Percentiles rank a stretch among this genome's conserved stretches.
Evolutionary conservation across 352 stramenopile species (phyloP).

Genomic region (Phytopythium vexans): DNA sequence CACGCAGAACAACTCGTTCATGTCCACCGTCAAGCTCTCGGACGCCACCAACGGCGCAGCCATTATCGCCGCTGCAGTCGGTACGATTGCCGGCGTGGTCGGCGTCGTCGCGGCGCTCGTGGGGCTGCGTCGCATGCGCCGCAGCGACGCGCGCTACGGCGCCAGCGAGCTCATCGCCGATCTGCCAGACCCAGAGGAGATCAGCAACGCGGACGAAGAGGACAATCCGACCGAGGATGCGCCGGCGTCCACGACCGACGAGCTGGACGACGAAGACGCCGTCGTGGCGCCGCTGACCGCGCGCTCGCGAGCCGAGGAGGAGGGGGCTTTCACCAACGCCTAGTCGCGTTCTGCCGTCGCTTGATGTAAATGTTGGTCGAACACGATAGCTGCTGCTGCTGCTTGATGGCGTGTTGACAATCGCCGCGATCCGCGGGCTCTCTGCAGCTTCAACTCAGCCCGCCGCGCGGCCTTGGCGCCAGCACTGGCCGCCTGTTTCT

Average conservation of each 20-base stretch:
- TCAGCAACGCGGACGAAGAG: constrained; percentile 7
- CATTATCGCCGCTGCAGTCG: constrained; percentile 5
- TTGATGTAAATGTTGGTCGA: background rate
- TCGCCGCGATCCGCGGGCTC: too few relatives aligned
- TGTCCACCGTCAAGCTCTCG: too few relatives aligned
- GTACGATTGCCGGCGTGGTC: constrained; percentile 14
- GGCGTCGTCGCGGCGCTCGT: constrained; percentile 16
- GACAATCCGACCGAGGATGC: constrained; percentile 10
- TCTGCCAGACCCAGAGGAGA: constrained; percentile 17
- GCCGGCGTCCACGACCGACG: constrained; percentile 3
- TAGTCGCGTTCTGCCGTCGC: background rate
- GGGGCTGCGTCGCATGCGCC: constrained; percentile 18
- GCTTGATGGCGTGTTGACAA: too few relatives aligned
- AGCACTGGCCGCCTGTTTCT: too few relatives aligned
- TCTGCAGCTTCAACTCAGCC: too few relatives aligned
- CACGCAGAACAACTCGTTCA: background rate
- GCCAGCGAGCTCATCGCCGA: constrained; percentile 24
- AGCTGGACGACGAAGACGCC: background rate
- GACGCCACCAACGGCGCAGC: background rate
- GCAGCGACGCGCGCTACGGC: constrained; percentile 25
- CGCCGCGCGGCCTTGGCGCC: too few relatives aligned
- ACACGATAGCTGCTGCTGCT: too few relatives aligned
- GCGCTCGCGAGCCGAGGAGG: constrained; percentile 9
- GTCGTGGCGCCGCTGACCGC: background rate
- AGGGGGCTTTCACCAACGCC: constrained; percentile 24